A percentile compares a stretch with the other conserved stretches of the same genome.
Evolutionary conservation across 768 basidiomycete species (phyloP).

Genomic region (Mycena chlorophos): DNA sequence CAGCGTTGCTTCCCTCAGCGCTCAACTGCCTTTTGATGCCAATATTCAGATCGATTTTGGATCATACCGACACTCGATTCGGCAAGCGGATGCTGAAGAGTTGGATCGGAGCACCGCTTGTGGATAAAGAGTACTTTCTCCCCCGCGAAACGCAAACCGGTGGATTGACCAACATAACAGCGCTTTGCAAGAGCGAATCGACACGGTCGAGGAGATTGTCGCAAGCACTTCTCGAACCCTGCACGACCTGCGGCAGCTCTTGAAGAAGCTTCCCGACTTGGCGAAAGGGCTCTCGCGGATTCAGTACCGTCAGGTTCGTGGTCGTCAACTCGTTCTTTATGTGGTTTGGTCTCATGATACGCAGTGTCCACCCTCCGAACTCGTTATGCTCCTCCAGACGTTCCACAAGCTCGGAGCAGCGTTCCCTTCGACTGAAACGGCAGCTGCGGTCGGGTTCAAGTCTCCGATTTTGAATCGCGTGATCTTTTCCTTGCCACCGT

Average conservation of each 20-base stretch:
- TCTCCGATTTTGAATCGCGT: constrained; percentile 72
- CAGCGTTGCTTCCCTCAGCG: not conserved
- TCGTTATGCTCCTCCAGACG: constrained; percentile 71
- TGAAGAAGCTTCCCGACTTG: constrained; percentile 83
- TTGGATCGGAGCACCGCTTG: constrained; percentile 87
- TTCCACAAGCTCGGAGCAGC: constrained; percentile 69
- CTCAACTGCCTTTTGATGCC: not conserved
- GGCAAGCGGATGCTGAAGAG: constrained; percentile 78
- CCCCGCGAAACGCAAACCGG: not conserved
- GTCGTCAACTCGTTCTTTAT: not conserved
- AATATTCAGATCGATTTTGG: constrained; percentile 57
- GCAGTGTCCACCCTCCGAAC: constrained; percentile 82
- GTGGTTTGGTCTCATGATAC: constrained; percentile 1
- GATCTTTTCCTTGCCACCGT: constrained; percentile 62
- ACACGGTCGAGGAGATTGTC: constrained; percentile 84
- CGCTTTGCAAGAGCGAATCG: constrained; percentile 69
- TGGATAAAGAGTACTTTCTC: constrained; percentile 59
- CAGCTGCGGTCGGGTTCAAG: constrained; percentile 54
- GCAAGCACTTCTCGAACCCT: constrained; percentile 61
- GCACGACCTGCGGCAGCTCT: constrained; percentile 62
- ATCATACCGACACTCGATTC: constrained; percentile 86
- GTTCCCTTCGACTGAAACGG: constrained; percentile 51
- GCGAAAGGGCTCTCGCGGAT: constrained; percentile 84
- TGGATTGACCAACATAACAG: constrained; percentile 48
- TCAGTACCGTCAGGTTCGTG: constrained; percentile 85